A percentile compares a stretch with the other conserved stretches of the same genome.
These are phyloP conservation scores for Penicillium expansum DNA, from an alignment of 2,329 filamentous ascomycete genomes.

Conservation along the genomic window DNA sequence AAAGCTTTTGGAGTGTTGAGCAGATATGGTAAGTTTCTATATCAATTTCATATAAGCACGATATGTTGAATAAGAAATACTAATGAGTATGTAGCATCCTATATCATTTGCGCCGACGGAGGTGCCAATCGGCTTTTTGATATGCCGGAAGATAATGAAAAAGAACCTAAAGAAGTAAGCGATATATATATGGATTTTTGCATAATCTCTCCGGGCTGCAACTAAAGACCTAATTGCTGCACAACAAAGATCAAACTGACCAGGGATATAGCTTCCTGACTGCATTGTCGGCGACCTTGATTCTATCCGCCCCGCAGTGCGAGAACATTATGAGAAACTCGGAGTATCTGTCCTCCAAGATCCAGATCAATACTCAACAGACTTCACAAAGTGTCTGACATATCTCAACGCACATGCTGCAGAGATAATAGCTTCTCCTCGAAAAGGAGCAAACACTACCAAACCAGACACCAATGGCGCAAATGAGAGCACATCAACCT, in stretches of 20 bases:
- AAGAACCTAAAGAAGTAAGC: slow-evolving; percentile 35
- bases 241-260: slow-evolving; percentile 4
- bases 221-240: neutral
- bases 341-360: slow-evolving; percentile 65
- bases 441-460: slow-evolving; percentile 1
- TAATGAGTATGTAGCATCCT: slow-evolving; percentile 50
- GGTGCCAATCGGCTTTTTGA: slow-evolving; percentile 75
- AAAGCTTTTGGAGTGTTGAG: slow-evolving; percentile 39
- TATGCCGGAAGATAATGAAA: slow-evolving; percentile 39
- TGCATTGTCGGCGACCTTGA: slow-evolving; percentile 89
- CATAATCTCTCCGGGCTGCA: neutral
- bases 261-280: slow-evolving; percentile 53
- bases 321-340: slow-evolving; percentile 63
- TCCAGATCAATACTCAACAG: slow-evolving; percentile 80
- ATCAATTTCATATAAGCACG: neutral
- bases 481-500: neutral
- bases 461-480: slow-evolving; percentile 6
- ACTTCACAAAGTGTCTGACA: slow-evolving; percentile 79
- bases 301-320: slow-evolving; percentile 65
- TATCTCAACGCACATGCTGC: slow-evolving; percentile 50
- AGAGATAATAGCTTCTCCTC: slow-evolving; percentile 26
- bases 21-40: slow-evolving; percentile 32
- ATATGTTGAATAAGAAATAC: neutral
- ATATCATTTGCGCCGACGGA: slow-evolving; percentile 81
- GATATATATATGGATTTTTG: neutral